phyloP scores from a whole-genome alignment of 129 eudicot species.

The Centrapalus pauciflorus region DNA sequence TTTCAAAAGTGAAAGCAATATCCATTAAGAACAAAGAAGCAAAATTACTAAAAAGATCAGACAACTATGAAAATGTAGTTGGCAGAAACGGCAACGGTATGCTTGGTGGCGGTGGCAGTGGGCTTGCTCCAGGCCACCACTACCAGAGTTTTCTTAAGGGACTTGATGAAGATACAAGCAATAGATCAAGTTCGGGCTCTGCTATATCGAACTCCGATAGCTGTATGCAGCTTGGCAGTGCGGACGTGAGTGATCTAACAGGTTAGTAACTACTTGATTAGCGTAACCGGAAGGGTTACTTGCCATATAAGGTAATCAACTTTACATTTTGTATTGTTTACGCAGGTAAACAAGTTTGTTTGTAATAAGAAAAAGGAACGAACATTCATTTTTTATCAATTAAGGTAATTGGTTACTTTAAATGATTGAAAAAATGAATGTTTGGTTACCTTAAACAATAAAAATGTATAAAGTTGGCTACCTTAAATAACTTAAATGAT shows the following conservation, averaged over 20 bases:
- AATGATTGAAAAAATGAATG: too few species aligned
- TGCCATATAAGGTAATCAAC: too few species aligned
- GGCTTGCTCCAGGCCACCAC: constrained; percentile 20
- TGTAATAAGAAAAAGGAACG: too few species aligned
- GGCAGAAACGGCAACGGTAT: not conserved
- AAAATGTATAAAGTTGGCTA: too few species aligned
- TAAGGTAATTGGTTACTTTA: too few species aligned
- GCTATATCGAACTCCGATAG: constrained; percentile 68
- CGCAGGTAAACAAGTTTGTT: too few species aligned
- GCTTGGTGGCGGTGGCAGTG: not conserved
- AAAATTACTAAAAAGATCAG: constrained; percentile 57
- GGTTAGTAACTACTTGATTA: constrained; percentile 28
- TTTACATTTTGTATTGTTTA: too few species aligned
- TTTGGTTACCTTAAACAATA: too few species aligned
- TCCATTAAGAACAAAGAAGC: constrained; percentile 52
- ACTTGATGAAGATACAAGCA: constrained; percentile 62
- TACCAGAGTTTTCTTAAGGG: constrained; percentile 30
- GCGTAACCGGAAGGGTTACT: not conserved
- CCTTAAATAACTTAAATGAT: too few species aligned
- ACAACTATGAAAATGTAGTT: constrained; percentile 26
- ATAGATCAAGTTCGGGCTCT: constrained; percentile 81
- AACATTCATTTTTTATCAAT: too few species aligned
- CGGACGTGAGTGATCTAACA: constrained; percentile 70
- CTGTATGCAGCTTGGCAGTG: constrained; percentile 60
- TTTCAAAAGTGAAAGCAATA: constrained; percentile 38